phyloP scores from a whole-genome alignment of 345 rosid genomes.

The Cardamine chenopodiifolia region DNA sequence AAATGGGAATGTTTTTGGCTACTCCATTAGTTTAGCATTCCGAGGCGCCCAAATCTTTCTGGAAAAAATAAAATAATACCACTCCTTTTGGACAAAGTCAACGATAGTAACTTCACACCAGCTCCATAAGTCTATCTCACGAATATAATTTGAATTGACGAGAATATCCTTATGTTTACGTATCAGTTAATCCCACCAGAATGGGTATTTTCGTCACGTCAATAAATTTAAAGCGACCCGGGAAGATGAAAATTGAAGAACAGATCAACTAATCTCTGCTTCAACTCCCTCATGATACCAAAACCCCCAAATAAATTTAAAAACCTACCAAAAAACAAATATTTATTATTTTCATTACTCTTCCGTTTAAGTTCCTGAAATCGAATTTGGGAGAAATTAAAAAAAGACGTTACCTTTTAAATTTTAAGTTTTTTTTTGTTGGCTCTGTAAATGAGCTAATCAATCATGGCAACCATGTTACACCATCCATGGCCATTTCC shows the following conservation, averaged over 20 bases:
- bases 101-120: slow-evolving; percentile 37
- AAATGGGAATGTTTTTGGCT: slow-evolving; percentile 16
- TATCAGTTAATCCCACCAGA: neutral
- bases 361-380: slow-evolving; percentile 14
- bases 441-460: slow-evolving; percentile 33
- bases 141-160: too few relatives aligned
- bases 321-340: too few relatives aligned
- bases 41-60: neutral
- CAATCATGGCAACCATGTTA: slow-evolving; percentile 46
- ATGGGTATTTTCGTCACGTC: slow-evolving; percentile 19
- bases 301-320: slow-evolving; percentile 33
- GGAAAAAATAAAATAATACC: neutral
- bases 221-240: neutral
- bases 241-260: slow-evolving; percentile 22
- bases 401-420: slow-evolving; percentile 20
- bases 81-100: slow-evolving; percentile 30
- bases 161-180: too few relatives aligned
- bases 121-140: slow-evolving; percentile 36
- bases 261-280: slow-evolving; percentile 42
- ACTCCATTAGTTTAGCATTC: slow-evolving; percentile 18
- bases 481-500: slow-evolving; percentile 45
- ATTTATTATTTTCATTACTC: neutral
- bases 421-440: neutral
- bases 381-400: neutral
- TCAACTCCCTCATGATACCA: slow-evolving; percentile 30